phyloP scores from a whole-genome alignment of 2,329 filamentous ascomycete species.

The Mycosphaerella arachidis region DNA sequence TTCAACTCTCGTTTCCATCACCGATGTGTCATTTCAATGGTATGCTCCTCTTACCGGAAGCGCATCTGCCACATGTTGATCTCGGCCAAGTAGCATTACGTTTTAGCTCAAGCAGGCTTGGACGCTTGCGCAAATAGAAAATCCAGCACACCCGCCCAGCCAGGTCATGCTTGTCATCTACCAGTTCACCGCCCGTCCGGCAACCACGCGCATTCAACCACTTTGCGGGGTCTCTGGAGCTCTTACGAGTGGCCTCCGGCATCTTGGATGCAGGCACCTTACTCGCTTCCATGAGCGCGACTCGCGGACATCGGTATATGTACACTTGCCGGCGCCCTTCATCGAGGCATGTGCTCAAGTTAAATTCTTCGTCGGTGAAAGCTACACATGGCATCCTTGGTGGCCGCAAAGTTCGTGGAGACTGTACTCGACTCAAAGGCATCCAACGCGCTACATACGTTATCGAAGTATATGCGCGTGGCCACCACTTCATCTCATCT shows the following conservation, averaged over 20 bases:
- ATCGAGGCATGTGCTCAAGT: neutral
- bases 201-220: conserved; percentile 1
- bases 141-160: neutral
- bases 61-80: neutral
- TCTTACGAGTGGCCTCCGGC: neutral
- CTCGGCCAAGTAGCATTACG: conserved; percentile 3
- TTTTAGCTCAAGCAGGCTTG: neutral
- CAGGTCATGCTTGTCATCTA: neutral
- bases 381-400: neutral
- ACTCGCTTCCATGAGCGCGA: neutral
- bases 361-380: neutral
- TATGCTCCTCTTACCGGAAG: neutral
- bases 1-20: neutral
- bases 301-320: neutral
- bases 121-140: neutral
- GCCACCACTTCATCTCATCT: neutral
- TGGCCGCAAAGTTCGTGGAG: neutral
- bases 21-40: too few relatives aligned
- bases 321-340: neutral
- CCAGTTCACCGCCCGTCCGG: conserved; percentile 5
- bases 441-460: neutral
- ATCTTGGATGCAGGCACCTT: neutral
- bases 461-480: neutral
- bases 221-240: neutral
- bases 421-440: neutral